phyloP scores from a whole-genome alignment of 306 rosid genomes.

The Dalbergia cochinchinensis region DNA sequence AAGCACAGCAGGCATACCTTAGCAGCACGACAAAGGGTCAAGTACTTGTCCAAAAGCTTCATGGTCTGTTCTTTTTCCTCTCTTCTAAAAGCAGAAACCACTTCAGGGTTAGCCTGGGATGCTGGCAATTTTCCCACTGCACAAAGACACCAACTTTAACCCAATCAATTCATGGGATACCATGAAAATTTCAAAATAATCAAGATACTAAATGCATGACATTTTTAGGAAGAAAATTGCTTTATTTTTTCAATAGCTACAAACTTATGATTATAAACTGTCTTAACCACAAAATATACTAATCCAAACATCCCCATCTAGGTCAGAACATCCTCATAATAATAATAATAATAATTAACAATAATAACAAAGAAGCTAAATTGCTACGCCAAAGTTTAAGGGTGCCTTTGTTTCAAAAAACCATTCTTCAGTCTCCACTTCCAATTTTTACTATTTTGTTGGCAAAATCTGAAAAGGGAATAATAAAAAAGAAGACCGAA shows the following conservation, averaged over 20 bases:
- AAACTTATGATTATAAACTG: not conserved
- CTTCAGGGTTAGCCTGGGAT: constrained; percentile 65
- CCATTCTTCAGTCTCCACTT: too few relatives aligned
- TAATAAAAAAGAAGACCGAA: too few relatives aligned
- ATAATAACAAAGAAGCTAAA: not conserved
- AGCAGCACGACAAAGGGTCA: constrained; percentile 61
- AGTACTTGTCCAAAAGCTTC: constrained; percentile 62
- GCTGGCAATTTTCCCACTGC: constrained; percentile 89
- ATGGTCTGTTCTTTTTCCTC: constrained; percentile 62
- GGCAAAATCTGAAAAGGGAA: too few relatives aligned
- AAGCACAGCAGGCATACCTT: constrained; percentile 51
- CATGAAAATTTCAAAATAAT: not conserved
- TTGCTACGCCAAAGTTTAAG: not conserved
- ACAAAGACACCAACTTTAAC: constrained; percentile 38
- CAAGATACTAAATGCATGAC: not conserved
- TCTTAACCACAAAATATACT: not conserved
- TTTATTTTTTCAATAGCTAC: not conserved
- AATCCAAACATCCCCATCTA: not conserved
- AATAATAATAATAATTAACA: too few relatives aligned
- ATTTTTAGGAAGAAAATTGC: not conserved
- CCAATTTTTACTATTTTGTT: too few relatives aligned
- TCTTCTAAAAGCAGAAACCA: constrained; percentile 67
- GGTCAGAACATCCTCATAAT: too few relatives aligned
- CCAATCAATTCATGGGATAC: constrained; percentile 28
- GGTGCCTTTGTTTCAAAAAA: too few relatives aligned